Evolutionary conservation across 1,284 basidiomycete genomes (phyloP), one percentile per base, ranked within the genome.

Genomic region (Veloboletus limbatus): DNA sequence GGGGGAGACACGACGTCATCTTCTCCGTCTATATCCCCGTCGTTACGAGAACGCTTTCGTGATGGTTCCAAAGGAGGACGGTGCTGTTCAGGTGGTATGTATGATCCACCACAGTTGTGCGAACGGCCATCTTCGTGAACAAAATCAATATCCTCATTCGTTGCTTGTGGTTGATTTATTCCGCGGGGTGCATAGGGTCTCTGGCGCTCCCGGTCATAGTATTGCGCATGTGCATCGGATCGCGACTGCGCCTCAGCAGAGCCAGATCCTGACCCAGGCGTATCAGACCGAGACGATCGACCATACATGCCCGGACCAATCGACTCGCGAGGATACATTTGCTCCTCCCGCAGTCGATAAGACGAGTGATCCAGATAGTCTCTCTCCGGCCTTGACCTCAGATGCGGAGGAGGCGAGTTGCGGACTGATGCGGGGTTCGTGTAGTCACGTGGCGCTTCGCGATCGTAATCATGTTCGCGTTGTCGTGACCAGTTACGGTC

Each of bases 21-120:
- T 38, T 79, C 67, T 25, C 56, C 66, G 45, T 72, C 79, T 42
- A 79, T 68, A 38, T 85, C 81, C 78, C 82, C 79, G 41, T 83
- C 81, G 41, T 74, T 74, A 49, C 79, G 70, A 51, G 67, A 72
- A 47, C 82, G 73, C 58, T 82, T 83, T 58, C 79, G 73, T 44
- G 78, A 71, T 40, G 60, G 13, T 32, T 65, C 67, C 46, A 58
- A 50, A 63, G 48, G 48, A 35, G 58, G 53, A 14, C 42, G 62
- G 25, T 65, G 59, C 49, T 66, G 63, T 36, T 65, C 63, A 36
- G 54, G 52, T 49, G 52, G 57, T 43, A 63, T 28, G 45, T 65
- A 65, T 24, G 64, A 52, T 24, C 65, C 62, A 52, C 62, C 60
- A 35, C 52, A 63, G 42, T 57, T 55, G 53, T 66, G 63, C 32